Percentiles rank a stretch among this genome's conserved stretches.
phyloP scores from a whole-genome alignment of 306 rosid genomes.

The Lotus japonicus region DNA sequence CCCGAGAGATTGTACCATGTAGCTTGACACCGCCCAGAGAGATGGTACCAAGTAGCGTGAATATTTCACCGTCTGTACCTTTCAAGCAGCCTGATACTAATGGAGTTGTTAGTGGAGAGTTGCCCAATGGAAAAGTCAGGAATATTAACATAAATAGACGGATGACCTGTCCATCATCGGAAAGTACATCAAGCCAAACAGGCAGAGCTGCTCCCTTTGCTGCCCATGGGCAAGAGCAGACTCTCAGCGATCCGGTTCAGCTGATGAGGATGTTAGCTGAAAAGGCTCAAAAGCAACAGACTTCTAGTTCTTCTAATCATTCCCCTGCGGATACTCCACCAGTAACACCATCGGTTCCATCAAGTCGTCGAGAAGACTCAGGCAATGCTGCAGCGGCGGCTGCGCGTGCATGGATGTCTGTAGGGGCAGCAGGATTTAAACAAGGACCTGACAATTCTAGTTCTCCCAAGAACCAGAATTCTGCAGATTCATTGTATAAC shows the following conservation, averaged over 20 bases:
- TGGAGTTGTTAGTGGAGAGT: conserved; percentile 46
- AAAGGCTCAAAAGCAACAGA: conserved; percentile 65
- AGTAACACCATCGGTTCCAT: conserved; percentile 41
- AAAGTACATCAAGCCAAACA: conserved; percentile 42
- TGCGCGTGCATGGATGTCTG: conserved; percentile 98
- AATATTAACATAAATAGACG: conserved; percentile 36
- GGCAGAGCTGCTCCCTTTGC: conserved; percentile 45
- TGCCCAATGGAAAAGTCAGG: conserved; percentile 63
- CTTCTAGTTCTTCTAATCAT: conserved; percentile 55
- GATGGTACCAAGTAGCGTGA: conserved; percentile 36
- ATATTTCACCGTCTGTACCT: conserved; percentile 41
- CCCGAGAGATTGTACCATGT: no score
- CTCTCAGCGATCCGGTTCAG: conserved; percentile 71
- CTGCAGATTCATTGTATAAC: conserved; percentile 72
- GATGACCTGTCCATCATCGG: conserved; percentile 48
- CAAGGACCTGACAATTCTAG: conserved; percentile 57
- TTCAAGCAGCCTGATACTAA: conserved; percentile 56
- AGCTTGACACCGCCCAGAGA: no score
- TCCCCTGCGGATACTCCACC: conserved; percentile 50
- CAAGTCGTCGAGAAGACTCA: conserved; percentile 50
- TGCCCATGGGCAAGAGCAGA: conserved; percentile 60
- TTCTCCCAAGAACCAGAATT: conserved; percentile 55
- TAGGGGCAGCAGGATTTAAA: conserved; percentile 87
- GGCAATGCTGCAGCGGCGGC: conserved; percentile 83
- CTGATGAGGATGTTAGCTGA: conserved; percentile 71